Percentiles rank a stretch among this genome's conserved stretches.
phyloP scores from a whole-genome alignment of 129 eudicot genomes.

The Escallonia herrerae region DNA sequence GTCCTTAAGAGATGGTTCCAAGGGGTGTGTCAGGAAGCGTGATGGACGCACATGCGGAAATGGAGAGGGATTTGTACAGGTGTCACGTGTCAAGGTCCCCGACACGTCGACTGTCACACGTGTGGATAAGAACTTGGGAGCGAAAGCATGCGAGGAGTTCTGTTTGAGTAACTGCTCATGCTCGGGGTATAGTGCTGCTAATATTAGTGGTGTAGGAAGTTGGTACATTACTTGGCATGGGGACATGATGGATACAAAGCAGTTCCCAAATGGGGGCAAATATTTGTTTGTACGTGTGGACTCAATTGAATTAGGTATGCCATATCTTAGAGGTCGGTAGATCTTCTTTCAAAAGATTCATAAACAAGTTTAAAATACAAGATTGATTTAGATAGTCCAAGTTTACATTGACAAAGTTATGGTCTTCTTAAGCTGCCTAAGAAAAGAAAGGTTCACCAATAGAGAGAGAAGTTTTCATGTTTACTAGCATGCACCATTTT shows the following conservation, averaged over 20 bases:
- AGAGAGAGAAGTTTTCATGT: too few relatives aligned
- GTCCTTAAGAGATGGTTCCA: background rate
- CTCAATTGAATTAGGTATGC: conserved; percentile 21
- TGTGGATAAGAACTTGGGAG: background rate
- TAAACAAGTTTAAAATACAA: too few relatives aligned
- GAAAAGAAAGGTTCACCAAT: too few relatives aligned
- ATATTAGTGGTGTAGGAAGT: conserved; percentile 22
- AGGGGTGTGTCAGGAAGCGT: conserved; percentile 2
- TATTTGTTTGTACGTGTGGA: conserved; percentile 23
- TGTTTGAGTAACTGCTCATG: conserved; percentile 16
- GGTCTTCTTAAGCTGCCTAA: too few relatives aligned
- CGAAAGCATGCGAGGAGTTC: conserved; percentile 1
- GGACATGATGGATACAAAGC: conserved; percentile 17
- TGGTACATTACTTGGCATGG: conserved; percentile 25
- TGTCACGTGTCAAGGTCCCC: background rate
- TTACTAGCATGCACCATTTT: too few relatives aligned
- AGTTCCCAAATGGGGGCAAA: conserved; percentile 21
- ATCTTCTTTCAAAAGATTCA: too few relatives aligned
- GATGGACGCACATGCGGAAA: conserved; percentile 16
- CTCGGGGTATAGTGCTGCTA: conserved; percentile 9
- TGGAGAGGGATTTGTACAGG: background rate
- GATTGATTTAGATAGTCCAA: too few relatives aligned
- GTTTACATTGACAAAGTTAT: too few relatives aligned
- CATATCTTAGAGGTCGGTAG: background rate
- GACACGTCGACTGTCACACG: background rate